These are phyloP conservation scores for Schizosaccharomyces lindneri DNA, from an alignment of 805 yeast genomes.

Conservation along the genomic window DNA sequence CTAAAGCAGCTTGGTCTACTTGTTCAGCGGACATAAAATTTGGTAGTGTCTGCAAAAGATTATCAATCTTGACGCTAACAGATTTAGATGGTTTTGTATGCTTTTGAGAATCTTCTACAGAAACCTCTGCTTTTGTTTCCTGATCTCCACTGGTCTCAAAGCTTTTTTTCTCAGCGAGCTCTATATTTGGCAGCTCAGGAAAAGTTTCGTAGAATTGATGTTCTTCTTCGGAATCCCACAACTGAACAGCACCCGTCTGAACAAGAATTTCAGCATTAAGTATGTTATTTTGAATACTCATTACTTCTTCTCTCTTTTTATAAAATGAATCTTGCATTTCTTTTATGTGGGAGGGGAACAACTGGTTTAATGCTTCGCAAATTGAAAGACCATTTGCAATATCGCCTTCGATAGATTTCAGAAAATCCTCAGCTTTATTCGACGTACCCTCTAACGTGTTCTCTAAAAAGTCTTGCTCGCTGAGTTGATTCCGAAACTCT, in stretches of 20 bases:
- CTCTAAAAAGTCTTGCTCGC: too few relatives aligned
- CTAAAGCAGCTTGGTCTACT: conserved; percentile 14
- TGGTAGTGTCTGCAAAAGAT: conserved; percentile 5
- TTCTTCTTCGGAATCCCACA: background rate
- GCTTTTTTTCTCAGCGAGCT: background rate
- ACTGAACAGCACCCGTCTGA: conserved; percentile 10
- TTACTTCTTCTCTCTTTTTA: conserved; percentile 2
- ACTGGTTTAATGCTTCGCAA: conserved; percentile 8
- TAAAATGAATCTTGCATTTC: conserved; percentile 2
- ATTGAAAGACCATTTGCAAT: background rate
- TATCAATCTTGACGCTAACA: conserved; percentile 9
- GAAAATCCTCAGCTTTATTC: background rate
- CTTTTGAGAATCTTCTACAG: background rate
- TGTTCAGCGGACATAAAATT: conserved; percentile 7
- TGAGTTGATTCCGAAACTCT: too few relatives aligned
- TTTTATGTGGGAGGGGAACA: conserved; percentile 8
- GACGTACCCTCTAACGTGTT: too few relatives aligned
- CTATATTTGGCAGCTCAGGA: background rate
- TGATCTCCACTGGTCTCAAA: background rate
- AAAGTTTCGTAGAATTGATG: background rate
- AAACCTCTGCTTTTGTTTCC: background rate
- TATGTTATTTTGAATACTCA: conserved; percentile 4
- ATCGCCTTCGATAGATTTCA: background rate
- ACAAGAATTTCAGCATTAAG: conserved; percentile 10
- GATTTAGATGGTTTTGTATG: conserved; percentile 3